phyloP scores from a whole-genome alignment of 371 early-diverging fungal species.

The Mucor mucedo region DNA sequence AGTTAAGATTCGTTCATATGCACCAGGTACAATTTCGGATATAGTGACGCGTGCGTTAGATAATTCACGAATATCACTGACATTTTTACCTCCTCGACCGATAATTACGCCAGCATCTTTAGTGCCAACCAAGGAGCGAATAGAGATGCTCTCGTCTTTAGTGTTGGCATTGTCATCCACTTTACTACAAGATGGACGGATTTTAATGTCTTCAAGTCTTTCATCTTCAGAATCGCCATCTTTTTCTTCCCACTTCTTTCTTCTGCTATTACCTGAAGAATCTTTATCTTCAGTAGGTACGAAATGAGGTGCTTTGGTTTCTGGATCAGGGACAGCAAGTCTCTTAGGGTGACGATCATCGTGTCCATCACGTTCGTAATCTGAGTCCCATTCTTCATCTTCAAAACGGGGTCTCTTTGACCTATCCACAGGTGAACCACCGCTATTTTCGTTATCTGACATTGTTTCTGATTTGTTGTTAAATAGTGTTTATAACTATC shows the following conservation, averaged over 20 bases:
- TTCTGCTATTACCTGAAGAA: neutral
- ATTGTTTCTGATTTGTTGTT: conserved; percentile 9
- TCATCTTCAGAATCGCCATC: conserved; percentile 17
- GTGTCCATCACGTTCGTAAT: conserved; percentile 39
- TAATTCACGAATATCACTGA: conserved; percentile 76
- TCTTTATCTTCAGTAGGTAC: conserved; percentile 33
- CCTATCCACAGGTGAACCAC: conserved; percentile 48
- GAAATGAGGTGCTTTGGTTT: conserved; percentile 56
- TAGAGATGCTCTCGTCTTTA: conserved; percentile 29
- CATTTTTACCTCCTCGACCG: conserved; percentile 82
- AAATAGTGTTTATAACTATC: neutral
- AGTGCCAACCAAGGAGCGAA: conserved; percentile 80
- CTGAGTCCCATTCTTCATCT: conserved; percentile 47
- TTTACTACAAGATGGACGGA: neutral
- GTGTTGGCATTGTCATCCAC: neutral
- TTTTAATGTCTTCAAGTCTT: neutral
- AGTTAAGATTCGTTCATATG: conserved; percentile 77
- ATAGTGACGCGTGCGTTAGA: conserved; percentile 81
- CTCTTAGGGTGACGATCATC: conserved; percentile 55
- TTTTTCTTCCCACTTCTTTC: conserved; percentile 19
- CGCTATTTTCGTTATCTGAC: conserved; percentile 34
- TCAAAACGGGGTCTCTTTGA: conserved; percentile 53
- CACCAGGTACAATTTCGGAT: conserved; percentile 78
- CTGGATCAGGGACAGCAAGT: conserved; percentile 54
- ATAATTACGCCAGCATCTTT: conserved; percentile 88